Evolutionary conservation across 805 yeast species (phyloP), one percentile per base, ranked within the genome.

Genomic region (Gaillardinia entomophila): DNA sequence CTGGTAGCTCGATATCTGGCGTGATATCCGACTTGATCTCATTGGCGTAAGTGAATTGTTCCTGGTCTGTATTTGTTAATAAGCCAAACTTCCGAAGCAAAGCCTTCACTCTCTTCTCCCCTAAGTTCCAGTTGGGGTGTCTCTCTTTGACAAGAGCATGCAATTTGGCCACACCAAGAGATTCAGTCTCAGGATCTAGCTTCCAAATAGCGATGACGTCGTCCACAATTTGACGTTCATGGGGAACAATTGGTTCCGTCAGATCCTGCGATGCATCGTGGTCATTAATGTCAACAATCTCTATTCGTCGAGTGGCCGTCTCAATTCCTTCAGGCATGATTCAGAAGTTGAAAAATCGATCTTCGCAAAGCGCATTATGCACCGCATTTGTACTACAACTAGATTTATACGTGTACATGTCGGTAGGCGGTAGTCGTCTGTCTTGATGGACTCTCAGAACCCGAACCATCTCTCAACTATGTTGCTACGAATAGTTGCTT

Each of bases 201-300:
- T 75, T 77, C 90, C 92, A 83, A 7, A 81, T 53, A 4, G 65
- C 60, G 26, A 80, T 70, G n/a, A 82, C 76, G 23, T 69, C 72
- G 33, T 74, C 77, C 20, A 79, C 73, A 8, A 80, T 61, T 51
- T 77, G 76, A 27, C 81, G 60, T 31, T 71, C 76, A 33, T 69
- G 71, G 3, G 87, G 87, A n/a, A 60, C 59, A 3, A 60, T 30
- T 1, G 55, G 53, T n/a, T 45, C 51, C 3, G 40, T 38, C 8
- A 40, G 35, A 25, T 50, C 51, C 11, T 38, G 43, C 4, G 37
- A 34, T 7, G 41, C 43, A 14, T 37, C 33, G 7, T 45, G 40
- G 33, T 65, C 71, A 35, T 65, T 65, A 22, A 65, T 62, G 12
- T 55, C 43, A 17, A 64, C 54, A 4, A 63, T 59, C 34, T 65